Percentiles rank a stretch among this genome's conserved stretches.
phyloP scores from a whole-genome alignment of 768 basidiomycete genomes.

The Xerocomus brunneocitrinus region DNA sequence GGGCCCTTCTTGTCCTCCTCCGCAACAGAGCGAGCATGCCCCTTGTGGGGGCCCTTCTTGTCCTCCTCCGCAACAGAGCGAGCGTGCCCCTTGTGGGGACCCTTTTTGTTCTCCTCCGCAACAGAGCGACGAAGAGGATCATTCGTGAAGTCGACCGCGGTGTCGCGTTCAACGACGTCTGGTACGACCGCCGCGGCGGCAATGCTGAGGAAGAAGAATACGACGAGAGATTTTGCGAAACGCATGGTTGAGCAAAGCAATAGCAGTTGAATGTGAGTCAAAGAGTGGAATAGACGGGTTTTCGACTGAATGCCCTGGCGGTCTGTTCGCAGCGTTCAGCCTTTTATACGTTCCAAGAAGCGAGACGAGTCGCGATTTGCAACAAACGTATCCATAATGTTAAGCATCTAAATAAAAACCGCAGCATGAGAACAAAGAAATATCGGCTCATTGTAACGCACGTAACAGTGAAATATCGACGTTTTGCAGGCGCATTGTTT shows the following conservation, averaged over 20 bases:
- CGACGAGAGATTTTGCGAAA: not conserved
- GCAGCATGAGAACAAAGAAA: not conserved
- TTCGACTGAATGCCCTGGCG: not conserved
- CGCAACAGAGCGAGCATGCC: not conserved
- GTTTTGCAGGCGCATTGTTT: not conserved
- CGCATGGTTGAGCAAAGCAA: constrained; percentile 3
- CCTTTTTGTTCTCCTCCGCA: not conserved
- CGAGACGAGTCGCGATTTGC: not conserved
- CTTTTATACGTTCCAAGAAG: not conserved
- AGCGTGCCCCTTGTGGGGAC: not conserved
- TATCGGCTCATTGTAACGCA: not conserved
- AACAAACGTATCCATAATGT: not conserved
- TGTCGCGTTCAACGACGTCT: not conserved
- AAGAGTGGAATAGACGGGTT: not conserved
- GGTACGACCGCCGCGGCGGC: constrained; percentile 1
- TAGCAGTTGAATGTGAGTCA: not conserved
- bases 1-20: not conserved
- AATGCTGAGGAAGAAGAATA: constrained; percentile 5
- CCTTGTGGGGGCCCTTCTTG: not conserved
- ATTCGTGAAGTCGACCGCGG: not conserved
- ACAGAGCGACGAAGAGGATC: not conserved
- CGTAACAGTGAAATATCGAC: not conserved
- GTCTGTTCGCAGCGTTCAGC: not conserved
- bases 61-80: not conserved
- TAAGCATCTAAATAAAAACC: not conserved